Evolutionary conservation across 2,329 filamentous ascomycete species (phyloP).

Genomic region (Cryphonectria carpinicola): DNA sequence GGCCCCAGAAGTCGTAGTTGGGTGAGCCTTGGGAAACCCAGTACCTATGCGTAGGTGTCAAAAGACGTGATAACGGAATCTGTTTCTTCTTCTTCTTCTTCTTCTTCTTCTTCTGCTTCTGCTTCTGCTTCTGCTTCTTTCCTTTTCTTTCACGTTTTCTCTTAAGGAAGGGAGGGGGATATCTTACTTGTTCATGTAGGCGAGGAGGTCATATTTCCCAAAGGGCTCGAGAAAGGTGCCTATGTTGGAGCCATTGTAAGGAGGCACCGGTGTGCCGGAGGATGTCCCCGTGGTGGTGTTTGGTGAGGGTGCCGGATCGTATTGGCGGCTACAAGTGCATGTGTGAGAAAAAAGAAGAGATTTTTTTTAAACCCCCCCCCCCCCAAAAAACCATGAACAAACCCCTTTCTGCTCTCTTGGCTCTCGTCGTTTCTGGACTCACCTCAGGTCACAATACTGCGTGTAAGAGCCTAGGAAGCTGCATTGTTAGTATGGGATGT

Average conservation of each 20-base stretch:
- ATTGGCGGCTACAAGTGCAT: slow-evolving; percentile 55
- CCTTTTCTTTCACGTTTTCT: too few relatives aligned
- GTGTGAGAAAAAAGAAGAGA: not conserved
- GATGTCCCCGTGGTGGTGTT: slow-evolving; percentile 65
- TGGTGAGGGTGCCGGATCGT: slow-evolving; percentile 63
- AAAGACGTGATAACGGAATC: not conserved
- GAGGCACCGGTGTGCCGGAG: slow-evolving; percentile 56
- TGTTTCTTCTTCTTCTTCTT: too few relatives aligned
- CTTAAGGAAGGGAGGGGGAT: slow-evolving; percentile 28
- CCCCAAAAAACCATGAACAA: slow-evolving; percentile 6
- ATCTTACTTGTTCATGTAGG: slow-evolving; percentile 63
- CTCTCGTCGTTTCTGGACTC: not conserved
- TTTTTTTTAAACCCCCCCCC: too few relatives aligned
- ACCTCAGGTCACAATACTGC: slow-evolving; percentile 67
- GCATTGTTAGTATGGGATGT: slow-evolving; percentile 2
- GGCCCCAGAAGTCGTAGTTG: slow-evolving; percentile 66
- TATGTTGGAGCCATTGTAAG: slow-evolving; percentile 62
- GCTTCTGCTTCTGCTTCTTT: too few relatives aligned
- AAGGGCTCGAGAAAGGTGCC: slow-evolving; percentile 62
- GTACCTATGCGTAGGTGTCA: slow-evolving; percentile 37
- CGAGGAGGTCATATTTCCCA: slow-evolving; percentile 62
- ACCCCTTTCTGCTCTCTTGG: too few relatives aligned
- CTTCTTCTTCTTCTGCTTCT: too few relatives aligned
- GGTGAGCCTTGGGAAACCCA: slow-evolving; percentile 63
- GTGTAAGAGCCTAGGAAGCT: slow-evolving; percentile 60